Evolutionary conservation across 2,329 filamentous ascomycete genomes (phyloP).

Genomic region (Ophiostoma ulmi): DNA sequence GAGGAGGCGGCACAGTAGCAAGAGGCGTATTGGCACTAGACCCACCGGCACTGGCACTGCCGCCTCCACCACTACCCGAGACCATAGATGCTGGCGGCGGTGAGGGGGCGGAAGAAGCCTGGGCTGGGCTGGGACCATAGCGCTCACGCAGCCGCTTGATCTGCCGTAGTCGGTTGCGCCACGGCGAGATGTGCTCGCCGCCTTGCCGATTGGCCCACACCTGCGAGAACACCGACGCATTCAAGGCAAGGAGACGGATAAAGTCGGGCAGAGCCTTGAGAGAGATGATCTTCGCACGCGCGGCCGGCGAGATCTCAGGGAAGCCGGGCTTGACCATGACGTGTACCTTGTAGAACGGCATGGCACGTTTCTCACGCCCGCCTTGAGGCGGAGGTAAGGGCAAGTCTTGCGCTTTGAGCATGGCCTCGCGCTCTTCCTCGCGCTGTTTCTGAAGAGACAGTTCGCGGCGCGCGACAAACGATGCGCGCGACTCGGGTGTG

Average conservation of each 20-base stretch:
- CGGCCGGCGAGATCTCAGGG: slow-evolving; percentile 84
- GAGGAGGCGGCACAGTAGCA: neutral
- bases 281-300: slow-evolving; percentile 83
- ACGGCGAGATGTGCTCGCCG: slow-evolving; percentile 80
- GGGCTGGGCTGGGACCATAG: slow-evolving; percentile 42
- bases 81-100: slow-evolving; percentile 34
- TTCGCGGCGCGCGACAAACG: slow-evolving; percentile 63
- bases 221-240: slow-evolving; percentile 85
- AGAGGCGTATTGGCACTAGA: neutral
- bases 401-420: neutral
- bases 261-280: slow-evolving; percentile 77
- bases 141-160: slow-evolving; percentile 77
- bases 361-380: slow-evolving; percentile 17
- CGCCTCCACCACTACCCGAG: neutral
- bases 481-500: slow-evolving; percentile 74
- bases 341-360: slow-evolving; percentile 77
- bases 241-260: slow-evolving; percentile 82
- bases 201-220: slow-evolving; percentile 79
- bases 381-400: slow-evolving; percentile 9
- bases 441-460: slow-evolving; percentile 31
- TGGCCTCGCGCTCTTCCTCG: slow-evolving; percentile 24
- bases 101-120: slow-evolving; percentile 29
- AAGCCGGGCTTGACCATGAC: slow-evolving; percentile 85
- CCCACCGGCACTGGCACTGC: slow-evolving; percentile 8
- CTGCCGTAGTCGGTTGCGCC: slow-evolving; percentile 79